Conservation (phyloP, 2,329 filamentous ascomycete species). For the Tricladium varicosporioides region DNA sequence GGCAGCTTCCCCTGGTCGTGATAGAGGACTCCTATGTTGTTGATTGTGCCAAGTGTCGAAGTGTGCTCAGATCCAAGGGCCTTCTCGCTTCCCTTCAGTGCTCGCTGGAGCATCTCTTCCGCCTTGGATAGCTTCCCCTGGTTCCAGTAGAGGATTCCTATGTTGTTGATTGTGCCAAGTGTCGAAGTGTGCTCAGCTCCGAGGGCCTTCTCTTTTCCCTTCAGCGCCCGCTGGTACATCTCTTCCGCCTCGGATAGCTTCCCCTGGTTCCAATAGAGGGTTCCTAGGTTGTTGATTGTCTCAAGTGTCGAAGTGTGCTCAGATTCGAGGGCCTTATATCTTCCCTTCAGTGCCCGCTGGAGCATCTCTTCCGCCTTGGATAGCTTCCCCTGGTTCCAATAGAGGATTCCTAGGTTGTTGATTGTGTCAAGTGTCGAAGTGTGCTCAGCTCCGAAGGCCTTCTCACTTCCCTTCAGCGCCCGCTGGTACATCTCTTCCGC, state of each 20-base stretch:
- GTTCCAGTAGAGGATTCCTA: conserved; percentile 7
- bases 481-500: conserved; percentile 23
- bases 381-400: conserved; percentile 14
- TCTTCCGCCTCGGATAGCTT: conserved; percentile 19
- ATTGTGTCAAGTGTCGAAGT: conserved; percentile 10
- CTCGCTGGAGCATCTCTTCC: no score
- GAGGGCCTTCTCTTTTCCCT: conserved; percentile 20
- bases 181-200: conserved; percentile 8
- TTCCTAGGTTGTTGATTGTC: conserved; percentile 10
- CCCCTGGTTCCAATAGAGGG: conserved; percentile 9
- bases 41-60: no score
- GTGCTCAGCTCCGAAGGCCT: conserved; percentile 11
- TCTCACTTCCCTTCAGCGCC: conserved; percentile 17
- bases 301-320: conserved; percentile 11
- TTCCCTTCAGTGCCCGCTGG: conserved; percentile 3
- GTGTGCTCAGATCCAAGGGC: no score
- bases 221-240: conserved; percentile 22
- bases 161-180: conserved; percentile 10
- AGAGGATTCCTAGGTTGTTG: conserved; percentile 17
- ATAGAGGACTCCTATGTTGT: no score
- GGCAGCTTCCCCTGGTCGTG: no score
- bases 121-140: conserved; percentile 10
- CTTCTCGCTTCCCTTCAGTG: no score
- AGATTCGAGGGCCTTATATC: conserved; percentile 9
- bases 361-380: conserved; percentile 19